Percentiles rank a stretch among this genome's conserved stretches.
Conservation (phyloP, 2,329 filamentous ascomycete species). For the Colletotrichum liaoningense region DNA sequence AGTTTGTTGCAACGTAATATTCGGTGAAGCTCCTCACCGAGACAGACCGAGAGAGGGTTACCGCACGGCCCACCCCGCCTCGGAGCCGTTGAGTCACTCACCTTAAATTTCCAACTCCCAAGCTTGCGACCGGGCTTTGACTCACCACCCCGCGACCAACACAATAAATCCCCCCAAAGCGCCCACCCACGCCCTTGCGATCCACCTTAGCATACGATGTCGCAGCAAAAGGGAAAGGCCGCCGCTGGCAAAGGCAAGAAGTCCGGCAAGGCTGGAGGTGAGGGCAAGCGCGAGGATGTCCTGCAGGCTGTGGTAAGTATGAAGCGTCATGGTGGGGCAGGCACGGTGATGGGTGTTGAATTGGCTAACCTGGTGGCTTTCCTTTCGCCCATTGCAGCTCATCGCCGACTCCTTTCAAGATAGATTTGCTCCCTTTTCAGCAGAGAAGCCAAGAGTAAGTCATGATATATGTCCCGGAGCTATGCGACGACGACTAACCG, state of each 20-base stretch:
- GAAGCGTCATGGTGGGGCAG: constrained; percentile 42
- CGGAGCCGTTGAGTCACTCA: constrained; percentile 34
- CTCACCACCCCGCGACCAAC: constrained; percentile 25
- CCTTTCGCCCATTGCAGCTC: constrained; percentile 65
- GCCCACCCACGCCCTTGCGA: constrained; percentile 21
- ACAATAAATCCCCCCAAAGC: constrained; percentile 1
- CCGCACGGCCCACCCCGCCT: constrained; percentile 27
- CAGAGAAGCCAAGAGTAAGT: constrained; percentile 87
- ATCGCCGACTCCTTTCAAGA: constrained; percentile 96
- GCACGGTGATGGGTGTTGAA: constrained; percentile 15
- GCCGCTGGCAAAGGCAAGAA: constrained; percentile 63
- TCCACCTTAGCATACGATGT: constrained; percentile 49
- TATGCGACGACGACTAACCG: constrained; percentile 35
- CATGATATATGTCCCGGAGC: neutral
- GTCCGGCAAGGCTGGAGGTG: constrained; percentile 60
- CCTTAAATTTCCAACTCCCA: constrained; percentile 33
- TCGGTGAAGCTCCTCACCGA: constrained; percentile 19
- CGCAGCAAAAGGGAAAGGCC: constrained; percentile 55
- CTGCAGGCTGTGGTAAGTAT: constrained; percentile 66
- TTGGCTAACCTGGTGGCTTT: constrained; percentile 16
- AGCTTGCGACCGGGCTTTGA: constrained; percentile 16
- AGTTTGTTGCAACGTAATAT: no score
- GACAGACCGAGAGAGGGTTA: constrained; percentile 7
- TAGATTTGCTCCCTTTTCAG: constrained; percentile 87
- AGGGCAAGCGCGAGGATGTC: constrained; percentile 68